phyloP scores from a whole-genome alignment of 2,329 filamentous ascomycete genomes.

The Massarina eburnea region DNA sequence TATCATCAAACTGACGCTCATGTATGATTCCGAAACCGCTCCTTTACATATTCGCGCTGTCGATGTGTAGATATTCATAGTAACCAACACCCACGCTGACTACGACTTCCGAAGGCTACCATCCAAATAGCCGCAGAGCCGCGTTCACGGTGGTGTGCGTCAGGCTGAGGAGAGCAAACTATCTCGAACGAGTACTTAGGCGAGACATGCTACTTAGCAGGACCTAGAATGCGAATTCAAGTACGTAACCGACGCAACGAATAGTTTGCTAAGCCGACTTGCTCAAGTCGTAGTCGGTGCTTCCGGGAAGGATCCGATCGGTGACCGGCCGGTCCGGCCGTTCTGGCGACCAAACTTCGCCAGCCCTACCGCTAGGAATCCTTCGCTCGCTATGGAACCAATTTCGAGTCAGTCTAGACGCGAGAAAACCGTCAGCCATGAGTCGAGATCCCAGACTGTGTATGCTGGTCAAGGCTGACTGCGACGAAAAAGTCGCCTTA shows the following conservation, averaged over 20 bases:
- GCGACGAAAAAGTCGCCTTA: not conserved
- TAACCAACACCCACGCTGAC: not conserved
- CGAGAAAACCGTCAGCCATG: not conserved
- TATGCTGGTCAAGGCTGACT: not conserved
- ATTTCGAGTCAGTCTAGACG: not conserved
- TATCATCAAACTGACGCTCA: not conserved
- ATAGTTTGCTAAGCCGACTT: not conserved
- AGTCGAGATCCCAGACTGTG: not conserved
- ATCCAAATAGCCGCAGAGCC: constrained; percentile 1
- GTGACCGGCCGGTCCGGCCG: constrained; percentile 1
- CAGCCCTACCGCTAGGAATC: not conserved
- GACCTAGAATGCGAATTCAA: not conserved
- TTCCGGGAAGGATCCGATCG: constrained; percentile 1
- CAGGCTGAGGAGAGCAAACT: not conserved
- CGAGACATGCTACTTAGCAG: not conserved
- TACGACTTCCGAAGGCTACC: not conserved
- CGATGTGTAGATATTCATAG: constrained; percentile 1
- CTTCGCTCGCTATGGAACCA: not conserved
- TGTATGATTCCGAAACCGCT: constrained; percentile 1
- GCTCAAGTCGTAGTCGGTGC: not conserved
- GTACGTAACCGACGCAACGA: not conserved
- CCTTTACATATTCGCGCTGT: not conserved
- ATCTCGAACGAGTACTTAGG: not conserved
- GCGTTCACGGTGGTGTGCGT: not conserved
- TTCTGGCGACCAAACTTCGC: not conserved